A percentile compares a stretch with the other conserved stretches of the same genome.
Conservation (phyloP, 2,329 filamentous ascomycete species). For the Alternaria sp. region DNA sequence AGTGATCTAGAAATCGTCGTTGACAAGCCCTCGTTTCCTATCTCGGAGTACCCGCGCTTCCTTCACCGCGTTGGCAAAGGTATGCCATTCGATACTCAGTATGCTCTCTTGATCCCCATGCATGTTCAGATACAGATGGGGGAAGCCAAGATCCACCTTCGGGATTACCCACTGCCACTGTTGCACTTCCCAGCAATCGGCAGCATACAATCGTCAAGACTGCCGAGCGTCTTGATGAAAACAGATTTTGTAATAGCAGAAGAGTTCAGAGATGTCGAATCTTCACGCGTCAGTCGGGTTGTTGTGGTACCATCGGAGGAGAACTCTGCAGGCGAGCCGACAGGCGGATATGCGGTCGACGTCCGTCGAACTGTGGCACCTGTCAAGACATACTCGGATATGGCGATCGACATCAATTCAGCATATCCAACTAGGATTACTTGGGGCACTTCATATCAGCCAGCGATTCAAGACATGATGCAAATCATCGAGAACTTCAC, state of each 20-base stretch:
- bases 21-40: constrained; percentile 91
- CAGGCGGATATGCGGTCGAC: constrained; percentile 80
- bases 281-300: constrained; percentile 80
- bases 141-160: constrained; percentile 83
- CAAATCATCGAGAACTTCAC: constrained; percentile 98
- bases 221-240: constrained; percentile 83
- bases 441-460: constrained; percentile 97
- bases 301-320: constrained; percentile 80
- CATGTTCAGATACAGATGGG: constrained; percentile 89
- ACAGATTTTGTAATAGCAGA: constrained; percentile 97
- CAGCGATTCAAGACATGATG: constrained; percentile 99
- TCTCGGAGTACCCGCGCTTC: constrained; percentile 83
- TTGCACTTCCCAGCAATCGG: constrained; percentile 88
- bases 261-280: constrained; percentile 84
- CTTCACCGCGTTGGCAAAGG: constrained; percentile 93
- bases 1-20: constrained; percentile 85
- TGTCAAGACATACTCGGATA: constrained; percentile 95
- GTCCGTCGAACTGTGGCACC: constrained; percentile 91
- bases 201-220: constrained; percentile 77
- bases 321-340: constrained; percentile 63
- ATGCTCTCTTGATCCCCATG: constrained; percentile 89
- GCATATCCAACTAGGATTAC: constrained; percentile 91
- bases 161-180: constrained; percentile 93
- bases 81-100: constrained; percentile 91
- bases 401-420: constrained; percentile 91